phyloP scores from a whole-genome alignment of 495 filamentous ascomycete genomes.

The Hypoxylon trugodes region DNA sequence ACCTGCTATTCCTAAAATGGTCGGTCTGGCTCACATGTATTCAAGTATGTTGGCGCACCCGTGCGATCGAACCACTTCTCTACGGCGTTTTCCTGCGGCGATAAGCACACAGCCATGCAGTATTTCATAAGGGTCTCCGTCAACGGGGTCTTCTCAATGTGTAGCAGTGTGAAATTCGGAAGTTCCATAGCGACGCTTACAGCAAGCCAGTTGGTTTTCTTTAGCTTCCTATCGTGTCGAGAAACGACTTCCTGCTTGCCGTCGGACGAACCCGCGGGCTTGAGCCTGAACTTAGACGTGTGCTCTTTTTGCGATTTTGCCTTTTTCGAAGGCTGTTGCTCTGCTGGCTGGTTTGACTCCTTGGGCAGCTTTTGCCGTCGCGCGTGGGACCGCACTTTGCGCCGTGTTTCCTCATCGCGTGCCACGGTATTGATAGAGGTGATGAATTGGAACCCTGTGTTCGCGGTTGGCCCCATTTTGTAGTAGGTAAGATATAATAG shows the following conservation, averaged over 20 bases:
- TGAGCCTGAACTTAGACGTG: slow-evolving; percentile 44
- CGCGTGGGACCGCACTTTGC: slow-evolving; percentile 44
- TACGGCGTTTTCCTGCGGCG: slow-evolving; percentile 37
- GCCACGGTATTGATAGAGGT: slow-evolving; percentile 46
- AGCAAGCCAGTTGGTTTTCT: slow-evolving; percentile 40
- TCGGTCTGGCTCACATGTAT: slow-evolving; percentile 35
- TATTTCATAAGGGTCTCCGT: slow-evolving; percentile 44
- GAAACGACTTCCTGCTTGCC: neutral
- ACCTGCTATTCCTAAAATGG: neutral
- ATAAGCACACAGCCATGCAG: slow-evolving; percentile 45
- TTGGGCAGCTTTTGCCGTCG: slow-evolving; percentile 43
- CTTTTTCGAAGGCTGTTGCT: slow-evolving; percentile 34
- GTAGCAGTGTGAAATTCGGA: slow-evolving; percentile 41
- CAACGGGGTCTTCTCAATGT: slow-evolving; percentile 43
- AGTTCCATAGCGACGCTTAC: slow-evolving; percentile 41
- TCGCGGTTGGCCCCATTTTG: slow-evolving; percentile 18
- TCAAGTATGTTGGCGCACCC: slow-evolving; percentile 43
- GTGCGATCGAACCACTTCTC: slow-evolving; percentile 44
- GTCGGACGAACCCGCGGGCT: slow-evolving; percentile 19
- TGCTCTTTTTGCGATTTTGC: slow-evolving; percentile 42
- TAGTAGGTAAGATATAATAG: neutral
- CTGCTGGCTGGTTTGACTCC: slow-evolving; percentile 24
- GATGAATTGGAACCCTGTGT: slow-evolving; percentile 44
- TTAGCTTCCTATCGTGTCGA: slow-evolving; percentile 26
- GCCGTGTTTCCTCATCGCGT: slow-evolving; percentile 46